A percentile compares a stretch with the other conserved stretches of the same genome.
phyloP scores from a whole-genome alignment of 2,329 filamentous ascomycete species.

The Trichophyton benhamiae region DNA sequence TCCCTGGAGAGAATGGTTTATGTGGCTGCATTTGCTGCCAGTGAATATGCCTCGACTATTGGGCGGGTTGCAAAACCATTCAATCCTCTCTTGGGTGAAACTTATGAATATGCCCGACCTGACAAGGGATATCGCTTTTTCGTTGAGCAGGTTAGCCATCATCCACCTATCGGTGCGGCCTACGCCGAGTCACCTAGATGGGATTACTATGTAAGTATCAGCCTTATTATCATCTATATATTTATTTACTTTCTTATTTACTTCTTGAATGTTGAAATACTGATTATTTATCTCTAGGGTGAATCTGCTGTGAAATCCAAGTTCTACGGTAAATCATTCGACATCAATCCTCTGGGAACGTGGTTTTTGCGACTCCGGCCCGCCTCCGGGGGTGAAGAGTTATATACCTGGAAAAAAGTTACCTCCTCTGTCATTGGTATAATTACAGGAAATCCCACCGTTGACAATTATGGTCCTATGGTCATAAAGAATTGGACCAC shows the following conservation, averaged over 20 bases:
- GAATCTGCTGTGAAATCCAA: slow-evolving; percentile 92
- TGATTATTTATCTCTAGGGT: slow-evolving; percentile 39
- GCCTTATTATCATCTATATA: background rate
- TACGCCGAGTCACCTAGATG: slow-evolving; percentile 86
- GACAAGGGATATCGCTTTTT: slow-evolving; percentile 98
- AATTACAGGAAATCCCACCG: slow-evolving; percentile 86
- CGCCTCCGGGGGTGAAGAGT: slow-evolving; percentile 60
- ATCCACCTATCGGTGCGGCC: slow-evolving; percentile 85
- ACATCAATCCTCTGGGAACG: slow-evolving; percentile 89
- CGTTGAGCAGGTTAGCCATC: slow-evolving; percentile 95
- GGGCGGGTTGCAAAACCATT: slow-evolving; percentile 96
- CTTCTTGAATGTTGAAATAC: background rate
- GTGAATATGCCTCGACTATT: slow-evolving; percentile 93
- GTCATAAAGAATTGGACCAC: slow-evolving; percentile 96
- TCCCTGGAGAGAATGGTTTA: slow-evolving; percentile 88
- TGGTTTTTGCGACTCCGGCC: slow-evolving; percentile 89
- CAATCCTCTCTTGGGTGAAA: slow-evolving; percentile 91
- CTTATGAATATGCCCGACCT: slow-evolving; percentile 87
- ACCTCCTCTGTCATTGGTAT: slow-evolving; percentile 97
- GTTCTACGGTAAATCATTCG: slow-evolving; percentile 95
- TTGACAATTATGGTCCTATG: slow-evolving; percentile 98
- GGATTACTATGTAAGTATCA: slow-evolving; percentile 62
- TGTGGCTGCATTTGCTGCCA: slow-evolving; percentile 88
- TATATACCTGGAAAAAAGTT: slow-evolving; percentile 99
- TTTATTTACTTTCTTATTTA: background rate